Evolutionary conservation across 2,329 filamentous ascomycete genomes (phyloP).

Genomic region (Pseudogymnoascus sp.): DNA sequence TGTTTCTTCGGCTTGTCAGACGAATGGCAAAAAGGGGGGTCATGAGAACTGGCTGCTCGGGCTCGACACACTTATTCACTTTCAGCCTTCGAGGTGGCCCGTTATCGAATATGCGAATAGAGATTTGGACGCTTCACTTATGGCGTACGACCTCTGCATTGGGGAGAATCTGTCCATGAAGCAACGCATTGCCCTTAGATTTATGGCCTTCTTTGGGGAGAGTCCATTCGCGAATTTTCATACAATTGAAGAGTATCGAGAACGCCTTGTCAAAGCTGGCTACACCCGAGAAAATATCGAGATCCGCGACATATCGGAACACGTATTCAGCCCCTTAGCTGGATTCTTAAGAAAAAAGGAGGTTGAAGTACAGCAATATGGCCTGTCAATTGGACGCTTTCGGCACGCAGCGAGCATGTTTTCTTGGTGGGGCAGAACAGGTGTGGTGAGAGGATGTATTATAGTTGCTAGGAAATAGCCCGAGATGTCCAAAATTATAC

Average conservation of each 20-base stretch:
- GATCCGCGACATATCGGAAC: conserved; percentile 43
- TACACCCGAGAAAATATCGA: conserved; percentile 37
- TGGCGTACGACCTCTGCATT: conserved; percentile 15
- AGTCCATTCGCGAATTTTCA: conserved; percentile 14
- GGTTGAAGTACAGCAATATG: conserved; percentile 29
- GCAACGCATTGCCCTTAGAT: conserved; percentile 6
- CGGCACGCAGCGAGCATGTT: conserved; percentile 31
- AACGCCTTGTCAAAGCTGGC: conserved; percentile 40
- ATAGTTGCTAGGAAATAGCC: conserved; percentile 30
- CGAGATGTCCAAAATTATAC: not conserved
- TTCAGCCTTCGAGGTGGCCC: conserved; percentile 13
- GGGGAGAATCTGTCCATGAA: conserved; percentile 10
- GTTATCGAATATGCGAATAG: conserved; percentile 12
- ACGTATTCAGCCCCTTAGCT: conserved; percentile 46
- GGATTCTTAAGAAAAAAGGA: conserved; percentile 36
- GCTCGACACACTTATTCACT: conserved; percentile 15
- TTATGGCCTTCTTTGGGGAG: conserved; percentile 8
- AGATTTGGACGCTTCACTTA: conserved; percentile 14
- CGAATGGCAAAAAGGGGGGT: not conserved
- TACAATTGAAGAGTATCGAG: conserved; percentile 34
- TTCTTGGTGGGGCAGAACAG: conserved; percentile 35
- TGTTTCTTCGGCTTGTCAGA: not conserved
- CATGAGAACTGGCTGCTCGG: conserved; percentile 14
- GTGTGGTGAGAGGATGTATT: conserved; percentile 33
- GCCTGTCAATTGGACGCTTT: conserved; percentile 33